These are phyloP conservation scores for Paxillus rubicundulus DNA, from an alignment of 768 basidiomycete species.

Conservation along the genomic window DNA sequence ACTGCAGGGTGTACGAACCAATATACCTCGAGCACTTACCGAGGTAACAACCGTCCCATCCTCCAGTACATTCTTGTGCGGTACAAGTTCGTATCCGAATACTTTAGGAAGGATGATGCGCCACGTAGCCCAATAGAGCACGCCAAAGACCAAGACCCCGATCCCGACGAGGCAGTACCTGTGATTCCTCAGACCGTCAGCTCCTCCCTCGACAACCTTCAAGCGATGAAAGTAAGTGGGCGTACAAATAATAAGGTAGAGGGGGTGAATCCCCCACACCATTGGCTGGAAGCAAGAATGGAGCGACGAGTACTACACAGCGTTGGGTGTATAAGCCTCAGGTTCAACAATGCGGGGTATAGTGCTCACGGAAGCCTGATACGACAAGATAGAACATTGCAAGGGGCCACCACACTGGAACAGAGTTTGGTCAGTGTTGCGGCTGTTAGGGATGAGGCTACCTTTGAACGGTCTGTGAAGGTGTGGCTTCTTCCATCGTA, in stretches of 20 bases:
- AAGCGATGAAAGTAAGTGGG: not conserved
- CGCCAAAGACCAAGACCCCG: constrained; percentile 43
- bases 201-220: not conserved
- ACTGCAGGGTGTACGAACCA: not conserved
- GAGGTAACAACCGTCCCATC: constrained; percentile 56
- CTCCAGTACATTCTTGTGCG: constrained; percentile 43
- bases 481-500: constrained; percentile 50
- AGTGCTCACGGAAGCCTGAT: constrained; percentile 46
- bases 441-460: constrained; percentile 5
- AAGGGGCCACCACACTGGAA: constrained; percentile 52
- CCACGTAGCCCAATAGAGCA: constrained; percentile 57
- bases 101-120: constrained; percentile 46
- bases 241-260: constrained; percentile 54
- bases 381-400: constrained; percentile 55
- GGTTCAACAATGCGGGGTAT: rapidly evolving
- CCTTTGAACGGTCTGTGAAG: constrained; percentile 53
- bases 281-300: constrained; percentile 53
- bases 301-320: constrained; percentile 48
- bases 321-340: not conserved
- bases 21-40: constrained; percentile 33
- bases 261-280: constrained; percentile 59
- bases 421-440: not conserved
- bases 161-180: constrained; percentile 58
- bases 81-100: constrained; percentile 47
- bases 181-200: not conserved